Conservation (phyloP, 2,329 filamentous ascomycete genomes). For the Mycogone perniciosa region DNA sequence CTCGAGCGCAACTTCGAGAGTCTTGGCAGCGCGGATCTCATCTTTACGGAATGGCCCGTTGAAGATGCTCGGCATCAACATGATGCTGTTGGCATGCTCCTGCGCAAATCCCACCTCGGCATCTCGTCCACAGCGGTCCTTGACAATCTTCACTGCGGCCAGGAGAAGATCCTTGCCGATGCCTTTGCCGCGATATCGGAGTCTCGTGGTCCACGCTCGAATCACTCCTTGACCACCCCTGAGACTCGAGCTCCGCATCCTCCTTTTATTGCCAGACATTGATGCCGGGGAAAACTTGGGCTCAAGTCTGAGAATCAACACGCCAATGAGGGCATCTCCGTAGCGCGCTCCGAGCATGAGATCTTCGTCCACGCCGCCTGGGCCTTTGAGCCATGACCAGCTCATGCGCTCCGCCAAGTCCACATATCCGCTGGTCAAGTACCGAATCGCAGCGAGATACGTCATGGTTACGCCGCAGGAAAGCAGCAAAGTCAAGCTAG, state of each 20-base stretch:
- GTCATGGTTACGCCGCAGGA: slow-evolving; percentile 56
- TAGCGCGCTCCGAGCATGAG: slow-evolving; percentile 60
- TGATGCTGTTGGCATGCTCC: slow-evolving; percentile 68
- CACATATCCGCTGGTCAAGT: slow-evolving; percentile 56
- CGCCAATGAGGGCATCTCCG: slow-evolving; percentile 63
- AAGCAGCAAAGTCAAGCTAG: slow-evolving; percentile 51
- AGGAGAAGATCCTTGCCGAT: slow-evolving; percentile 67
- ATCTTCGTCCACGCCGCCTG: slow-evolving; percentile 42
- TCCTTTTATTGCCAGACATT: slow-evolving; percentile 26
- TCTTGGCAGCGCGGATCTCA: slow-evolving; percentile 51
- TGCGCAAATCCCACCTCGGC: slow-evolving; percentile 65
- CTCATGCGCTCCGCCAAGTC: slow-evolving; percentile 53
- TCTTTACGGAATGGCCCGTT: slow-evolving; percentile 53
- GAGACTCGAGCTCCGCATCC: slow-evolving; percentile 35
- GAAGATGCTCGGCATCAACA: slow-evolving; percentile 57
- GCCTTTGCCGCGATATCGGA: slow-evolving; percentile 63
- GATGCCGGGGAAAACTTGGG: slow-evolving; percentile 24
- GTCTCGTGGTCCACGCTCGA: slow-evolving; percentile 73
- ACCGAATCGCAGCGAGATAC: slow-evolving; percentile 56
- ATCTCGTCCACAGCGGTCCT: slow-evolving; percentile 61
- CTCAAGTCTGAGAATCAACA: slow-evolving; percentile 62
- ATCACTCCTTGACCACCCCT: slow-evolving; percentile 63
- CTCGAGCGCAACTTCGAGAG: slow-evolving; percentile 45
- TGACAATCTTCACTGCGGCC: slow-evolving; percentile 63
- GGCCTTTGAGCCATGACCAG: slow-evolving; percentile 52